Conservation (phyloP, 108 stramenopile genomes). For the Cyclotella cryptica region DNA sequence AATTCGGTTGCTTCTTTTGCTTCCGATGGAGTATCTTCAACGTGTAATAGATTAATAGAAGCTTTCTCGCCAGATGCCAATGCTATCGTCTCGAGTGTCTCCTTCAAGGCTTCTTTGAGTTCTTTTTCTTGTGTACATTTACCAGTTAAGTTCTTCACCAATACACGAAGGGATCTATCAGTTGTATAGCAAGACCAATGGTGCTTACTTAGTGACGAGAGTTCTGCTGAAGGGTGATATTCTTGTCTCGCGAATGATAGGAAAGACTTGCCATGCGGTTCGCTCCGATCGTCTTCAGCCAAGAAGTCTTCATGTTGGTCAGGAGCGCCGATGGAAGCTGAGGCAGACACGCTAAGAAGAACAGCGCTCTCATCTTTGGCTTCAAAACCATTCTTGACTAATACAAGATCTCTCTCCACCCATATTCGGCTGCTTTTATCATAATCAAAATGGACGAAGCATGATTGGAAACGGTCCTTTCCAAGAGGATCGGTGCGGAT, state of each 20-base stretch:
- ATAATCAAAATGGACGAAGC: constrained; percentile 80
- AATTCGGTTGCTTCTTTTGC: constrained; percentile 24
- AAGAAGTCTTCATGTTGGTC: constrained; percentile 79
- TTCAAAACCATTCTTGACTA: constrained; percentile 24
- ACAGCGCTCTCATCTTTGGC: constrained; percentile 44
- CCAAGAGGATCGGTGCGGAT: constrained; percentile 82
- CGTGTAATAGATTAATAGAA: constrained; percentile 9
- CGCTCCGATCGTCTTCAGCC: constrained; percentile 33
- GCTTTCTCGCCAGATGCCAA: constrained; percentile 32
- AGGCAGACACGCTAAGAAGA: constrained; percentile 33
- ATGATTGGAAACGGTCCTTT: constrained; percentile 69
- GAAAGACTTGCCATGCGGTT: constrained; percentile 49
- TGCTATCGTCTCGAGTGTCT: constrained; percentile 70
- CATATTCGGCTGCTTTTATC: constrained; percentile 80
- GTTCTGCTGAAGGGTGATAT: constrained; percentile 70
- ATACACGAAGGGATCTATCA: constrained; percentile 69
- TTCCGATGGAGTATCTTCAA: constrained; percentile 43
- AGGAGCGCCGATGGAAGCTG: constrained; percentile 59
- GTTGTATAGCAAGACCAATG: constrained; percentile 82
- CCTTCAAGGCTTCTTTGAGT: constrained; percentile 77
- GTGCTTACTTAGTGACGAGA: constrained; percentile 59
- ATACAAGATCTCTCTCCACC: constrained; percentile 71
- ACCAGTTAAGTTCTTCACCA: constrained; percentile 80
- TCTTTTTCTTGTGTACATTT: constrained; percentile 66
- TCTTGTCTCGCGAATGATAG: constrained; percentile 72